Base-by-base conservation (phyloP, 2,329 filamentous ascomycete genomes). In the Claviceps sorghi region DNA sequence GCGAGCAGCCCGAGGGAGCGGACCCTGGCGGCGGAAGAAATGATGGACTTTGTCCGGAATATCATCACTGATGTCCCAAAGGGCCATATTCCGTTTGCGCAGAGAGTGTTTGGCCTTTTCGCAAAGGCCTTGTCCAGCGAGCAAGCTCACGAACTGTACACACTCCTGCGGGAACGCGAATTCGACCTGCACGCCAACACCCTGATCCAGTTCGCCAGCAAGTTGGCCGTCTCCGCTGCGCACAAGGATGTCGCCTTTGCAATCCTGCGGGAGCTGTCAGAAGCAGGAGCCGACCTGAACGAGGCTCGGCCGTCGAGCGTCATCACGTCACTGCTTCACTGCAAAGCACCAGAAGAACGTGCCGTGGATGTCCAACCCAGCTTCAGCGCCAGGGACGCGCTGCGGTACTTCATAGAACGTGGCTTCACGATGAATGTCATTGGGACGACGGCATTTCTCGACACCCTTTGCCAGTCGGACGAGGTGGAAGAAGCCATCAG, bases 361-460 rank as follows among this genome's bases (percentile, higher is more conserved):
- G 58, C 56, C 54, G 34, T 43, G 15, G 40, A 41, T 1, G 55
- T 56, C 21, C 48, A 59, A 9, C 48, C 59, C 13, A 49, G 52
- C 15, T 69, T 69, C 48, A 60, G 61, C 5, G 63, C 62, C 13
- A 63, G 62, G 43, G 56, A 60, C 22, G 63, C 64, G 10, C 59
- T 69, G 21, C 58, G 65, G 44, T 59, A 57, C 45, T 71, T 89
- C 49, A 64, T 84, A 11, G 68, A 76, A 21, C 66, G 75, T n/a
- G 84, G 83, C 1, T 68, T 86, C 48, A 69, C 71, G 21, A 79
- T 85, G 26, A 84, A 86, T 56, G 67, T 78, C 15, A 69, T 80
- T 53, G 74, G 75, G 11, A 79, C 84, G 61, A 85, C 84, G 17
- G 74, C 84, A 45, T 69, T 88, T 54, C 77, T 96, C 52, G 75